Base-by-base conservation (phyloP, 208 protist species). In the Leishmania braziliensis region DNA sequence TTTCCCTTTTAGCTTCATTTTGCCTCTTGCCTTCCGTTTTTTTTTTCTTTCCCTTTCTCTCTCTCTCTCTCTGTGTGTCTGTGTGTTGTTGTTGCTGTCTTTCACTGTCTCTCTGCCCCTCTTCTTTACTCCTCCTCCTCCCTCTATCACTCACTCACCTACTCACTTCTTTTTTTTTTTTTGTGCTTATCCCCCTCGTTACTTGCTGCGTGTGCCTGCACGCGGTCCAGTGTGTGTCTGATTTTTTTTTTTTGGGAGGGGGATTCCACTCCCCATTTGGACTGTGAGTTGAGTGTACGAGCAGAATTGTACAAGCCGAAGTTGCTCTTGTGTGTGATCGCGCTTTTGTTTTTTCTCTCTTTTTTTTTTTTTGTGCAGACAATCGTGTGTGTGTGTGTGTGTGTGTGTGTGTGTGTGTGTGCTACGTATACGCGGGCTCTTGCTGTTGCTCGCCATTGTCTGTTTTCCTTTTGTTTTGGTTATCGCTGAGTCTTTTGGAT, bases 91-190 rank as follows among this genome's bases (percentile, higher is more conserved):
- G 68, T 50, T 54, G 51, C 51, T 43, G 48, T 75, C 29, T 46
- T 60, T 75, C 68, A 16, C 16, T 58, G 8, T 23, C 39, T 23
- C 20, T 51, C 6, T 53, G 18, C 29, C 16, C 46, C 14, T 39
- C 29, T 18, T 51, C 33, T 60, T 75, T 12, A 46, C 54, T 26
- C 50, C 26, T 62, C 16, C 23, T 9, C 46, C n/a, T 50, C 58
- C 14, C 39, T 69, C 23, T n/a, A 70, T 73, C 68, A 75, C 78
- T 63, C 77, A 75, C 81, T 82, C 75, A 60, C 9, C 20, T 29
- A 29, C 20, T 43, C 65, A 71, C 70, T 33, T 29, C n/a, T 39
- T 48, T 50, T 43, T 39, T 48, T 50, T 43, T 56, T 20, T n/a
- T 9, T 75, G 29, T 58, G 51, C n/a, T n/a, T 75, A 33, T 43